A percentile compares a stretch with the other conserved stretches of the same genome.
Evolutionary conservation across 805 yeast genomes (phyloP).

Genomic region (Myxozyma kluyveri): DNA sequence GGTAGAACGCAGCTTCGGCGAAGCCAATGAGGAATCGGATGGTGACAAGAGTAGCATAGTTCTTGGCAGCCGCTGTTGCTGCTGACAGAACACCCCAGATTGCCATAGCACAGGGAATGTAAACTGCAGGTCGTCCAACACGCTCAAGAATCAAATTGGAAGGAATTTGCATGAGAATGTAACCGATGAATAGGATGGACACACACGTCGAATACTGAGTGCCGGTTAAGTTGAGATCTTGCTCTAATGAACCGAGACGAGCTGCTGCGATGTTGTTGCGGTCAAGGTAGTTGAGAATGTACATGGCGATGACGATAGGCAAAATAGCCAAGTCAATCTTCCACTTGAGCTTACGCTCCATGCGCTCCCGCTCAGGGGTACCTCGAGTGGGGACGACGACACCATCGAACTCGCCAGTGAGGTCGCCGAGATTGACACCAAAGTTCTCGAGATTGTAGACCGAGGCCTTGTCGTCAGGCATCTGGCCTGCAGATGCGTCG

Average conservation of each 20-base stretch:
- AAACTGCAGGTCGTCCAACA: conserved; percentile 5
- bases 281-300: conserved; percentile 49
- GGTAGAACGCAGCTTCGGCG: conserved; percentile 49
- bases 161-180: conserved; percentile 3
- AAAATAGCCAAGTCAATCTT: conserved; percentile 50
- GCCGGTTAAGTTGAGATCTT: conserved; percentile 40
- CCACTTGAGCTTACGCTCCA: conserved; percentile 45
- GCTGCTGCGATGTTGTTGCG: conserved; percentile 50
- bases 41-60: conserved; percentile 38
- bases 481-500: too few relatives aligned
- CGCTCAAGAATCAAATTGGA: conserved; percentile 5
- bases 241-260: conserved; percentile 44
- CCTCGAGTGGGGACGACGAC: conserved; percentile 28
- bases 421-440: neutral
- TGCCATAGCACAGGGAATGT: conserved; percentile 5
- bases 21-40: conserved; percentile 48
- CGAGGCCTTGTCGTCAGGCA: conserved; percentile 4
- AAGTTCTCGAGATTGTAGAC: conserved; percentile 9
- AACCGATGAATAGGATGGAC: conserved; percentile 4
- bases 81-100: conserved; percentile 7
- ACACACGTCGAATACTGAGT: conserved; percentile 5
- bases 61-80: neutral
- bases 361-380: conserved; percentile 44
- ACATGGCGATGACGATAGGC: conserved; percentile 51
- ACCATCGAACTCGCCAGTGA: conserved; percentile 26